Evolutionary conservation across 176 grass and related monocot genomes (phyloP), one percentile per base, ranked within the genome.

Genomic region (Cenchrus purpureus): DNA sequence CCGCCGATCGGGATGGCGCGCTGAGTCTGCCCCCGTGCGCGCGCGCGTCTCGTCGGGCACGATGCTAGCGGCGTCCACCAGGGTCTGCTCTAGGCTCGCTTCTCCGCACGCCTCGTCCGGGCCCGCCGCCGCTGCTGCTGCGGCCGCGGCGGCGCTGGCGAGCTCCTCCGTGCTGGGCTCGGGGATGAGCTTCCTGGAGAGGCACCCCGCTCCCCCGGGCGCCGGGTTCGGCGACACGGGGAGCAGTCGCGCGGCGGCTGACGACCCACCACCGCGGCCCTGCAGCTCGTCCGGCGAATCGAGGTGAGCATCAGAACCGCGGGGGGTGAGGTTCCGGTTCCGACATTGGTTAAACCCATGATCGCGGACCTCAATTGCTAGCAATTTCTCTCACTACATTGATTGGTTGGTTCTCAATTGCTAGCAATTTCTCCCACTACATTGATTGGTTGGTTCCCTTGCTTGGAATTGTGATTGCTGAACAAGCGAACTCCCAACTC

Each of bases 31-130:
- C 12, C 37, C 37, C 37, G 37, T 3, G 58, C 57, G 56, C 8
- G 17, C 17, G 56, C 11, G 56, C 17, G 56, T 58, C 56, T 60
- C 68, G 37, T 54, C 44, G 12, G 7, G 60, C 13, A 59, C 40
- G 68, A 90, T 90, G 84, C 67, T 83, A 58, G 66, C 79, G 79
- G 71, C 84, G 49, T 80, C 73, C 66, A 61, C 88, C 20, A 86
- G 58, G 84, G 59, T 42, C 40, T 65, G 73, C 58, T 82, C 84
- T 20, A 90, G 79, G 79, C 52, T 86, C 58, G 88, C 22, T 20
- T 67, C 70, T 42, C 67, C 71, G 55, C 79, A 68, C 2, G 79
- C 79, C 29, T 25, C 79, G 14, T 25, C 51, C 37, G 37, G 3
- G 9, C 50, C 77, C 12, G 57, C 76, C 5, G 57, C 69, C 3